These are phyloP conservation scores for Cyberlindnera lachancei DNA, from an alignment of 805 yeast species.

Conservation along the genomic window DNA sequence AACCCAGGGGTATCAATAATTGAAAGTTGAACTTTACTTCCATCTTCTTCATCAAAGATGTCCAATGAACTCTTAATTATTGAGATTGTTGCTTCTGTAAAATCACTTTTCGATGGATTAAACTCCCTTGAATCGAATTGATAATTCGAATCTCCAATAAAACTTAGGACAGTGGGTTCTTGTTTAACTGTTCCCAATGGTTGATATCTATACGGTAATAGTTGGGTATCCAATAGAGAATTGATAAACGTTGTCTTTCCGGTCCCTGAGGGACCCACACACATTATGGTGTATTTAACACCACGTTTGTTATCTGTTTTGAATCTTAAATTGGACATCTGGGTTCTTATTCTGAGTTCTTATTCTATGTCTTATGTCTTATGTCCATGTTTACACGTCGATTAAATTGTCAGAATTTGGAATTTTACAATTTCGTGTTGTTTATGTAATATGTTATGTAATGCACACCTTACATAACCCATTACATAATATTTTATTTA, in stretches of 20 bases:
- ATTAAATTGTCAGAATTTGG: too few species aligned
- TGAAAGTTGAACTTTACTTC: slow-evolving; percentile 45
- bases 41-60: slow-evolving; percentile 56
- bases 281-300: slow-evolving; percentile 64
- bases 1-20: slow-evolving; percentile 75
- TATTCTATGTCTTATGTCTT: not conserved
- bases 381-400: not conserved
- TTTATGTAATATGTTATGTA: too few species aligned
- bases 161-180: slow-evolving; percentile 20
- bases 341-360: not conserved
- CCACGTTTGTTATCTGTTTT: slow-evolving; percentile 38
- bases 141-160: slow-evolving; percentile 27
- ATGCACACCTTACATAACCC: not conserved
- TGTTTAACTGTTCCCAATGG: slow-evolving; percentile 24
- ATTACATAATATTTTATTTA: too few species aligned
- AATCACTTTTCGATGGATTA: slow-evolving; percentile 48
- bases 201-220: slow-evolving; percentile 53
- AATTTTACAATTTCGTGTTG: too few species aligned
- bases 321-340: not conserved
- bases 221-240: slow-evolving; percentile 52
- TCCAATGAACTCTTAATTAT: slow-evolving; percentile 61
- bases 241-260: slow-evolving; percentile 76
- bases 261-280: slow-evolving; percentile 67
- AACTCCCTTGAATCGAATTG: slow-evolving; percentile 52
- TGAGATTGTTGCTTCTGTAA: slow-evolving; percentile 68